Base-by-base conservation (phyloP, 352 stramenopile species). In the Pythium pyrilobum region DNA sequence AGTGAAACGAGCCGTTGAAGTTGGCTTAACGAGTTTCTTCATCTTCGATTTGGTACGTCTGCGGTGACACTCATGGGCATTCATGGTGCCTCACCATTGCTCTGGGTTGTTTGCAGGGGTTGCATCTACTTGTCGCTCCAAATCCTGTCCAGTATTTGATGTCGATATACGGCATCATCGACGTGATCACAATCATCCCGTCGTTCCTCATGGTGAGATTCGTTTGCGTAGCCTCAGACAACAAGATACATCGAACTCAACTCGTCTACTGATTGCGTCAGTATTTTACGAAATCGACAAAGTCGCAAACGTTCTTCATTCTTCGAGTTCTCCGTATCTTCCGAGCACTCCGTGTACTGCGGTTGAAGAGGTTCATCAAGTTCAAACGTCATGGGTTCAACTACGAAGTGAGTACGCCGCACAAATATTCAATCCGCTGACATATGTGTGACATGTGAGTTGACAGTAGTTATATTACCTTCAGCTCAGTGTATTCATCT, bases 241-340 rank as follows among this genome's bases (percentile, higher is more conserved):
- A 25, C 28, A 18, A 13, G 27, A 32, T 40, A 13, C 18, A 43
- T 51, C 24, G 5, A n/a, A 32, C 42, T 44, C 18, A 20, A 21
- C 18, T 44, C 8, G 28, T 46, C 33, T n/a, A n/a, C n/a, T n/a
- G n/a, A n/a, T n/a, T n/a, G n/a, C n/a, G n/a, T n/a, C 27, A 87
- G 77, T 85, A 73, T 42, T 55, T 84, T 49, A 54, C 77, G 4
- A 68, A 60, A 38, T 55, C 55, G 1, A 82, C 54, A 25, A 74
- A 62, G 39, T 82, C 72, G 7, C 63, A 79, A 37, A 47, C 75
- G 20, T 74, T 87, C 39, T 83, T 85, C 25, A 66, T 86, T n/a
- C 71, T 89, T 27, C 74, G 78, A 1, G 78, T 87, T 36, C 66
- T 89, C 13, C 69, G 78, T 4, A 82, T 89, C 45, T 89, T 87